Conservation (phyloP, 2,329 filamentous ascomycete species). For the Pseudopithomyces maydicus region DNA sequence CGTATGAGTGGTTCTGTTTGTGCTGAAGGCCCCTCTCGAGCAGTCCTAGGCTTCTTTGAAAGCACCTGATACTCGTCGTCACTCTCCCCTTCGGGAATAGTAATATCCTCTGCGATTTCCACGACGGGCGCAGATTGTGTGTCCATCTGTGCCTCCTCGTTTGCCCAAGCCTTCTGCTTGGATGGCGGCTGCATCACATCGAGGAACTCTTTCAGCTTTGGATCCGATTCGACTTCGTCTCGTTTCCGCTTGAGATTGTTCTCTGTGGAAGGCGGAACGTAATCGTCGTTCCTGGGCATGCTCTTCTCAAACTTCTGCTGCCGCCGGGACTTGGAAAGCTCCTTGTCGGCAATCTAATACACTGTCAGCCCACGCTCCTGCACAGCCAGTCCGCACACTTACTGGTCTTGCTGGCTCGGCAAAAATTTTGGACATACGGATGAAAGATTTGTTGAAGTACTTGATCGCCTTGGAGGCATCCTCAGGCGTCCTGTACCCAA, state of each 20-base stretch:
- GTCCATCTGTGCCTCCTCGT: constrained; percentile 51
- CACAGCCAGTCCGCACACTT: constrained; percentile 34
- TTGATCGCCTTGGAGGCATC: constrained; percentile 83
- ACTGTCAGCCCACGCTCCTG: constrained; percentile 29
- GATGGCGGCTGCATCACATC: constrained; percentile 76
- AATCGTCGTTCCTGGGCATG: constrained; percentile 28
- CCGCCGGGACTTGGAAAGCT: constrained; percentile 40
- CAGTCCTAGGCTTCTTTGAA: constrained; percentile 51
- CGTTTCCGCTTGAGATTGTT: constrained; percentile 71
- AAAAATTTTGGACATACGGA: constrained; percentile 91
- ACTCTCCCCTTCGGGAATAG: constrained; percentile 58
- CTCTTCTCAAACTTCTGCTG: constrained; percentile 35
- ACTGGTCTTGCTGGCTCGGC: constrained; percentile 89
- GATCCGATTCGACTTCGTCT: constrained; percentile 63
- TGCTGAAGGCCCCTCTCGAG: neutral
- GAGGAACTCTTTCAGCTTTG: constrained; percentile 85
- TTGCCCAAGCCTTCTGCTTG: constrained; percentile 67
- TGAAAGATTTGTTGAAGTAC: constrained; percentile 94
- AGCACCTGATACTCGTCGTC: constrained; percentile 77
- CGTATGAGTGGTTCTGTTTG: constrained; percentile 1
- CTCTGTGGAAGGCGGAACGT: constrained; percentile 29
- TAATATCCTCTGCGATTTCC: constrained; percentile 25
- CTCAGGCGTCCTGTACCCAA: constrained; percentile 85
- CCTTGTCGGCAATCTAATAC: constrained; percentile 38
- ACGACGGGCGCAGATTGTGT: constrained; percentile 17